Percentiles rank a stretch among this genome's conserved stretches.
phyloP scores from a whole-genome alignment of 1,284 basidiomycete species.

The Sutorius eximius region DNA sequence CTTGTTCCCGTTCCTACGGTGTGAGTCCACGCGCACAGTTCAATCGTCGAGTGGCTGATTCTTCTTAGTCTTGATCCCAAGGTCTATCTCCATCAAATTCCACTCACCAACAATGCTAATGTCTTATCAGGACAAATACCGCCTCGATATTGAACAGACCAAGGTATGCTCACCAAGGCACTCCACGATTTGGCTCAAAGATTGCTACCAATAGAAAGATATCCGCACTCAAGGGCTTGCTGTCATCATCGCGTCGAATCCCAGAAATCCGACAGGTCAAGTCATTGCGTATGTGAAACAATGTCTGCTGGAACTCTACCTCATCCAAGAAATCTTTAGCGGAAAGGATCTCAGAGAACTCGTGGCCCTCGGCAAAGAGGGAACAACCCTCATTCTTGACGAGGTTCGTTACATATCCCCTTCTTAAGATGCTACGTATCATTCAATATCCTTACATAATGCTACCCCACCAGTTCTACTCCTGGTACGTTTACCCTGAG shows the following conservation, averaged over 20 bases:
- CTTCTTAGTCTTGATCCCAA: slow-evolving; percentile 54
- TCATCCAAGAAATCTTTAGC: slow-evolving; percentile 35
- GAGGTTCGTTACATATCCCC: slow-evolving; percentile 52
- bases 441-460: background rate
- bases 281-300: slow-evolving; percentile 44
- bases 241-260: slow-evolving; percentile 88
- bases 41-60: slow-evolving; percentile 13
- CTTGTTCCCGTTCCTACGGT: slow-evolving; percentile 88
- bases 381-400: slow-evolving; percentile 83
- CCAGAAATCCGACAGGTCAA: slow-evolving; percentile 91
- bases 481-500: slow-evolving; percentile 90
- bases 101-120: slow-evolving; percentile 12
- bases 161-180: slow-evolving; percentile 41
- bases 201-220: slow-evolving; percentile 53
- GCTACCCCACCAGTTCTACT: slow-evolving; percentile 70
- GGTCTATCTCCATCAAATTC: slow-evolving; percentile 34
- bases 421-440: background rate
- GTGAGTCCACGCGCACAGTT: slow-evolving; percentile 44
- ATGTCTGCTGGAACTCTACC: slow-evolving; percentile 14
- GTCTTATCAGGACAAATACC: slow-evolving; percentile 52
- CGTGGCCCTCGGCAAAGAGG: slow-evolving; percentile 69
- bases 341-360: slow-evolving; percentile 82
- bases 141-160: slow-evolving; percentile 73
- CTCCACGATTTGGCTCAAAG: slow-evolving; percentile 5
- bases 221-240: slow-evolving; percentile 79